Conservation (phyloP, 2,329 filamentous ascomycete genomes). For the Sclerotinia sclerotiorum region DNA sequence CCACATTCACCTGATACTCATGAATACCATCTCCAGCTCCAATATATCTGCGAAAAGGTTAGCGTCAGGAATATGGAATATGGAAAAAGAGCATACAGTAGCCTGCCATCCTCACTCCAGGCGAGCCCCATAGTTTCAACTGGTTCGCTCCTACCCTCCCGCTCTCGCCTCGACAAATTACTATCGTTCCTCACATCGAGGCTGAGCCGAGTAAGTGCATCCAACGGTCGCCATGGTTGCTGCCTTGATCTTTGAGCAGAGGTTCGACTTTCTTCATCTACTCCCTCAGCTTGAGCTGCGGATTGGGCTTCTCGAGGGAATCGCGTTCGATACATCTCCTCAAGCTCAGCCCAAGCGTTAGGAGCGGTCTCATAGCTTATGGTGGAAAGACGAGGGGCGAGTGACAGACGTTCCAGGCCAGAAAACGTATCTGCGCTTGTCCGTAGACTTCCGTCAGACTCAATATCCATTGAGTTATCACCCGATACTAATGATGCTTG, state of each 20-base stretch:
- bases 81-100: slow-evolving; percentile 50
- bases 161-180: slow-evolving; percentile 36
- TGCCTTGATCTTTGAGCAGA: slow-evolving; percentile 36
- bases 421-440: slow-evolving; percentile 34
- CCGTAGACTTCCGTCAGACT: slow-evolving; percentile 23
- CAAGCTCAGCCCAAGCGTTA: slow-evolving; percentile 46
- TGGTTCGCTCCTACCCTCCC: slow-evolving; percentile 29
- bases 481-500: slow-evolving; percentile 35
- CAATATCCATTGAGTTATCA: slow-evolving; percentile 31
- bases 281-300: slow-evolving; percentile 35
- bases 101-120: slow-evolving; percentile 62
- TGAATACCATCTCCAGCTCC: slow-evolving; percentile 73
- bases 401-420: slow-evolving; percentile 32
- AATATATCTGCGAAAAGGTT: slow-evolving; percentile 50
- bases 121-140: slow-evolving; percentile 61
- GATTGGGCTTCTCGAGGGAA: slow-evolving; percentile 37
- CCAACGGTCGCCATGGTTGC: slow-evolving; percentile 35
- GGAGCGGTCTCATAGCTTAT: slow-evolving; percentile 36
- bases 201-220: slow-evolving; percentile 26
- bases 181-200: slow-evolving; percentile 38
- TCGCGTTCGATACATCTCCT: slow-evolving; percentile 44
- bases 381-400: slow-evolving; percentile 35
- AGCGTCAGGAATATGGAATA: slow-evolving; percentile 1
- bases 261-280: slow-evolving; percentile 40
- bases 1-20: slow-evolving; percentile 67